These are phyloP conservation scores for Pyrrhoderma lamaoense DNA, from an alignment of 1,284 basidiomycete species.

Conservation along the genomic window DNA sequence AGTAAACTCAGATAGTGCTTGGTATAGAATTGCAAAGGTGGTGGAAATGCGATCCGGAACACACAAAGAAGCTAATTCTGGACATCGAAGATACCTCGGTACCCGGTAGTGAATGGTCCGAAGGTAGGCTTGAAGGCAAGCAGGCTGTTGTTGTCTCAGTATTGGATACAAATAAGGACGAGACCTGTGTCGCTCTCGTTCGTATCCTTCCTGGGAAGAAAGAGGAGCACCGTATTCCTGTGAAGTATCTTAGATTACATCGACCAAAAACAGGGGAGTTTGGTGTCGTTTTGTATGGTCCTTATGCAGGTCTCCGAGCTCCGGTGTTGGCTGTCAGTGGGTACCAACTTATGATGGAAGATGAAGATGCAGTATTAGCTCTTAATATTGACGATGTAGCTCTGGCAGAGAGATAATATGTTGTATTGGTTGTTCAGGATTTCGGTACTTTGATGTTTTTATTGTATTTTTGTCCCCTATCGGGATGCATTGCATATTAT, in stretches of 20 bases:
- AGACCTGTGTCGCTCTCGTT: conserved; percentile 10
- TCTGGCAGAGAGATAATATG: too few species aligned
- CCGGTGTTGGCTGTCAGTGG: background rate
- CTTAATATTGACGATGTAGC: background rate
- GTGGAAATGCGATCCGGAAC: conserved; percentile 3
- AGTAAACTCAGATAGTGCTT: background rate
- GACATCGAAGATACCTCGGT: conserved; percentile 5
- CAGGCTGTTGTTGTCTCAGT: conserved; percentile 4
- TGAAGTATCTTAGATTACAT: conserved; percentile 9
- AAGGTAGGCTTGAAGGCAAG: conserved; percentile 9
- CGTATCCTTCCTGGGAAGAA: conserved; percentile 7
- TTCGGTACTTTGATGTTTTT: too few species aligned
- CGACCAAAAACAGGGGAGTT: background rate
- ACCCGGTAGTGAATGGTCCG: conserved; percentile 13
- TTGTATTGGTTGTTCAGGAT: too few species aligned
- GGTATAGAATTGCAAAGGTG: background rate
- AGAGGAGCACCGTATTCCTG: conserved; percentile 6
- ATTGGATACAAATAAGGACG: conserved; percentile 2
- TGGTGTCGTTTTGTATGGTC: conserved; percentile 5
- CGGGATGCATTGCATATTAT: too few species aligned
- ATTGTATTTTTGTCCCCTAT: too few species aligned
- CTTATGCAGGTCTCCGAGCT: background rate
- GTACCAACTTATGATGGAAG: background rate
- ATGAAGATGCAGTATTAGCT: background rate
- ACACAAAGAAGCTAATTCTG: conserved; percentile 3